These are phyloP conservation scores for Rhododendron vialii DNA, from an alignment of 148 eudicot species.

Conservation along the genomic window DNA sequence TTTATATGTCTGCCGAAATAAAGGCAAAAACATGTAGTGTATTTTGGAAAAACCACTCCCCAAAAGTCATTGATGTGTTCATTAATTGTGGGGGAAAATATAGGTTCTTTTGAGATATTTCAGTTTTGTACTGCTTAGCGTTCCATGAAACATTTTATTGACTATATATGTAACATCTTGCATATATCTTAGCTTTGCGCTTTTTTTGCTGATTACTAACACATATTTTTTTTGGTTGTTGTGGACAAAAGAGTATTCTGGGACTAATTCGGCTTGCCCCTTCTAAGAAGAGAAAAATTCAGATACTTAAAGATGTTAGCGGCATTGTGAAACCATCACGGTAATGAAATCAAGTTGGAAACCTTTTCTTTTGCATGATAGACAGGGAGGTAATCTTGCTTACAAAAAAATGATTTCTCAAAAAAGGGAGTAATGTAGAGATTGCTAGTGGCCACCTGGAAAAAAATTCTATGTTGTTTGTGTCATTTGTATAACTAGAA, in stretches of 20 bases:
- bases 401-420: not conserved
- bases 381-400: not conserved
- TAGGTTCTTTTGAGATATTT: not conserved
- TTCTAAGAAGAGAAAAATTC: constrained; percentile 27
- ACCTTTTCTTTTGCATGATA: not conserved
- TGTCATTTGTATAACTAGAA: not conserved
- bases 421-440: not conserved
- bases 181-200: not conserved
- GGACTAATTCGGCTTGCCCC: constrained; percentile 29
- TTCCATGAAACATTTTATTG: not conserved
- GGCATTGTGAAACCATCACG: constrained; percentile 41
- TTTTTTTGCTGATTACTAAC: not conserved
- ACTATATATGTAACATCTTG: not conserved
- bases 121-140: not conserved
- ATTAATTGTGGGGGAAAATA: no score
- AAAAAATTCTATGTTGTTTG: not conserved
- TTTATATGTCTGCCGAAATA: not conserved
- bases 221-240: not conserved
- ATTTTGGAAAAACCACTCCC: not conserved
- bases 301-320: constrained; percentile 32
- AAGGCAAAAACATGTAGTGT: not conserved
- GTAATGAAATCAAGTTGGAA: constrained; percentile 7
- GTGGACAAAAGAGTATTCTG: constrained; percentile 24
- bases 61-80: not conserved
- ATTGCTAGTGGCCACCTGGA: not conserved